Base-by-base conservation (phyloP, 192 early-diverging fungal genomes). In the Podochytrium sp. region DNA sequence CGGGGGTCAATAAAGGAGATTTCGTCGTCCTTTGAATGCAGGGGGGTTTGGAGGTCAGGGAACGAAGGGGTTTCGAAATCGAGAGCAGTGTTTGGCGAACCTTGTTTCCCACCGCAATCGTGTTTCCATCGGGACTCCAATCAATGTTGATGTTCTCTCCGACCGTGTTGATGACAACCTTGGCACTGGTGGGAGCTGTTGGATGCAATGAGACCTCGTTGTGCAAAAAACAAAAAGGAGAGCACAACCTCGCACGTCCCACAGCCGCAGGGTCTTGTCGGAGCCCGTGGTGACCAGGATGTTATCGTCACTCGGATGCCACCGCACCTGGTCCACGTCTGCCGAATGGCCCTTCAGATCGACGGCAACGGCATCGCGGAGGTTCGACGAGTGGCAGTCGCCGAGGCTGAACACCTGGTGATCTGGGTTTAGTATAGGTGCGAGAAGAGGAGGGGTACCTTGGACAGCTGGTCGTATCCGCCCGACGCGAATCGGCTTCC, bases 111-210 rank as follows among this genome's bases (percentile, higher is more conserved):
- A 95, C 92, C 25, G 93, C 92, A 58, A 95, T 90, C 50, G 80
- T 77, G 33, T 83, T 80, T 6, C 92, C 93, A 64, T 94, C 88
- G 1, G 92, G 90, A 65, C 89, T 89, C 93, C 93, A 95, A 42
- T 85, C 87, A 32, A 94, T 86, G 76, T 95, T 95, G 77, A 95
- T 94, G 77, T 93, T 93, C 74, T 95, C 92, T 2, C 93, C 93
- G 1, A 65, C 78, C 2, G 93, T 95, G 33, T 81, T 70, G 3
- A 93, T 81, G 25, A 82, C 79, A 14, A 84, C 82, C 1, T 80
- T 86, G 62, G 71, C 85, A 51, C 87, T 85, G 6, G 80, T 81
- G 27, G 90, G 82, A 84, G 67, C 27, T 71, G 50, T 50, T 12
- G 29, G 29, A 30, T 7, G 18, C 25, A 35, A 72, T 39, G 25